phyloP scores from a whole-genome alignment of 2,329 filamentous ascomycete species.

The Helotiales sp. region DNA sequence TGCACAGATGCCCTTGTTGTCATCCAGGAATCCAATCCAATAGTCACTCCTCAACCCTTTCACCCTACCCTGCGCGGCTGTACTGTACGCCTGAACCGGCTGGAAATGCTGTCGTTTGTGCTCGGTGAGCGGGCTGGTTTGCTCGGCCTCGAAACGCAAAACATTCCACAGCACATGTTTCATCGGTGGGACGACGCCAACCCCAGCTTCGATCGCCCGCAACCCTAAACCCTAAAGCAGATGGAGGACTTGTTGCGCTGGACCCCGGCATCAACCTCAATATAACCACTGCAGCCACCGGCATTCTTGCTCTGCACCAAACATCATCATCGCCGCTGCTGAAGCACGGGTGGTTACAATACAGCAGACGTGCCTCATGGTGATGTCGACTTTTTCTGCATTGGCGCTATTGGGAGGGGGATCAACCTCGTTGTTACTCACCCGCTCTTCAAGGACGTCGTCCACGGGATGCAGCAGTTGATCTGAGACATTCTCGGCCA shows the following conservation, averaged over 20 bases:
- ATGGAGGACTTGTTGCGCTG: too few relatives aligned
- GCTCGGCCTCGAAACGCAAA: too few relatives aligned
- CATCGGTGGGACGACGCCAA: conserved; percentile 14
- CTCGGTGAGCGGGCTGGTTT: too few relatives aligned
- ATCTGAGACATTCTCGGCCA: conserved; percentile 13
- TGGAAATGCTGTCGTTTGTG: too few relatives aligned
- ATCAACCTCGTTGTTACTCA: conserved; percentile 16
- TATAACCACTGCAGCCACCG: conserved; percentile 1
- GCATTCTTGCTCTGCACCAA: neutral
- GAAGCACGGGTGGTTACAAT: conserved; percentile 12
- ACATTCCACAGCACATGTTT: conserved; percentile 21
- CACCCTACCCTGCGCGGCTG: too few relatives aligned
- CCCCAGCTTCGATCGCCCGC: conserved; percentile 17
- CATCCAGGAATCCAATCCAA: conserved; percentile 1
- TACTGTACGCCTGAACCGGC: too few relatives aligned
- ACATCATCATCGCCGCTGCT: neutral
- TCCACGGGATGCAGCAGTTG: conserved; percentile 27
- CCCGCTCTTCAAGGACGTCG: conserved; percentile 26
- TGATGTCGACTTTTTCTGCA: conserved; percentile 6
- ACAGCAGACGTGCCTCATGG: neutral
- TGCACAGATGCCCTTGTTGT: neutral
- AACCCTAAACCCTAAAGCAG: conserved; percentile 3
- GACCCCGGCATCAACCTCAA: neutral
- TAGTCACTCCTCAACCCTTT: too few relatives aligned
- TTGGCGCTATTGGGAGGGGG: conserved; percentile 19